A percentile compares a stretch with the other conserved stretches of the same genome.
These are phyloP conservation scores for Gyrodon lividus DNA, from an alignment of 768 basidiomycete species.

Conservation along the genomic window DNA sequence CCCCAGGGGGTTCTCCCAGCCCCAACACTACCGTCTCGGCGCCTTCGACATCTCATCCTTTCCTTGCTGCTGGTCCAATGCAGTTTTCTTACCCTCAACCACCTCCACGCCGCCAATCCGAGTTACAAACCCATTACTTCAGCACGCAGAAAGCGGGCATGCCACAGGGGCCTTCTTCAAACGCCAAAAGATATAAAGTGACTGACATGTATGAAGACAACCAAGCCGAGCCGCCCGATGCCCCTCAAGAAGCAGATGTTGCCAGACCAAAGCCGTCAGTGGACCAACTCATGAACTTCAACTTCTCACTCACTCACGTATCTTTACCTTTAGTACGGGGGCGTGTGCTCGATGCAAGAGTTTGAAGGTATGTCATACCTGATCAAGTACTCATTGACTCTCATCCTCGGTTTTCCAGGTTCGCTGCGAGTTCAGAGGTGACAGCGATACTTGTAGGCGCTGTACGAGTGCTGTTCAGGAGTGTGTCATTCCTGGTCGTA, in stretches of 20 bases:
- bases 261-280: slow-evolving; percentile 26
- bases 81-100: slow-evolving; percentile 30
- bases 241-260: slow-evolving; percentile 18
- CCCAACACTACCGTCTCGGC: slow-evolving; percentile 1
- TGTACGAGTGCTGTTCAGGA: slow-evolving; percentile 70
- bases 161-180: slow-evolving; percentile 3
- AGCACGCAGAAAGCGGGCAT: not conserved
- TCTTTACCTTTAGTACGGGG: slow-evolving; percentile 38
- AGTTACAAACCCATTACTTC: slow-evolving; percentile 28
- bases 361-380: slow-evolving; percentile 38
- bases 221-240: slow-evolving; percentile 19
- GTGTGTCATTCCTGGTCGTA: slow-evolving; percentile 80
- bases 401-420: slow-evolving; percentile 45
- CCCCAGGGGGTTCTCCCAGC: slow-evolving; percentile 14
- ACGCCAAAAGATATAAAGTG: slow-evolving; percentile 20
- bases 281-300: not conserved
- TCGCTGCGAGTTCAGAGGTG: slow-evolving; percentile 72
- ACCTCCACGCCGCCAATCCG: slow-evolving; percentile 29
- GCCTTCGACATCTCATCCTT: slow-evolving; percentile 13
- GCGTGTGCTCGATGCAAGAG: slow-evolving; percentile 74
- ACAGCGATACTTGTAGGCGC: slow-evolving; percentile 73
- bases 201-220: slow-evolving; percentile 16
- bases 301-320: not conserved
- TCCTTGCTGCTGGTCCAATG: slow-evolving; percentile 27
- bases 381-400: not conserved